Evolutionary conservation across 176 grass and related monocot genomes (phyloP).

Genomic region (Poa annua): DNA sequence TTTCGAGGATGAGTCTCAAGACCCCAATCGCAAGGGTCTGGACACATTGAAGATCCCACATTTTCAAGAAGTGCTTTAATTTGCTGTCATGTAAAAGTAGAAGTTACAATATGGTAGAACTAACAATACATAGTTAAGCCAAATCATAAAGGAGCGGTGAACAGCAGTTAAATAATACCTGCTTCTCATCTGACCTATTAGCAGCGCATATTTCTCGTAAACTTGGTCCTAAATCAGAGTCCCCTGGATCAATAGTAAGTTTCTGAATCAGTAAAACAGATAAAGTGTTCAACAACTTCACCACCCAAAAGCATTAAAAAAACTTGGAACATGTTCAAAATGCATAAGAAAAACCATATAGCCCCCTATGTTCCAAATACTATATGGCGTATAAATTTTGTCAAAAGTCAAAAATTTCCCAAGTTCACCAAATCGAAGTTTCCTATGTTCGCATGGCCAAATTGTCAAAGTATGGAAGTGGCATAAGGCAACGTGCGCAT

Average conservation of each 20-base stretch:
- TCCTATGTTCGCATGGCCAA: no score
- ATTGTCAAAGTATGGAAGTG: no score
- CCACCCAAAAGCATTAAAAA: slow-evolving; percentile 1
- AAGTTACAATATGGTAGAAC: slow-evolving; percentile 19
- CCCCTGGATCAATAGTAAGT: slow-evolving; percentile 48
- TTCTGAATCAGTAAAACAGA: slow-evolving; percentile 33
- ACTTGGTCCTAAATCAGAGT: slow-evolving; percentile 73
- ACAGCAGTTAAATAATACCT: slow-evolving; percentile 59
- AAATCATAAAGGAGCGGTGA: slow-evolving; percentile 32
- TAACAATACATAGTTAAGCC: slow-evolving; percentile 22
- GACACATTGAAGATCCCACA: slow-evolving; percentile 96
- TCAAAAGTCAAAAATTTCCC: no score
- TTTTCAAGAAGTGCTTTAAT: slow-evolving; percentile 87
- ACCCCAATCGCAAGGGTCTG: slow-evolving; percentile 81
- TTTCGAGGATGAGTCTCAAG: slow-evolving; percentile 63
- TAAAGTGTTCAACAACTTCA: slow-evolving; percentile 18
- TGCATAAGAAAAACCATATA: slow-evolving; percentile 25
- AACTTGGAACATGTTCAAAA: background rate
- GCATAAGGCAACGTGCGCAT: no score
- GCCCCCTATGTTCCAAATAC: no score
- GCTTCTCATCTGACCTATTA: slow-evolving; percentile 95
- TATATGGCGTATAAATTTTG: no score
- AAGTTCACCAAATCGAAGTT: no score
- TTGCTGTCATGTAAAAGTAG: slow-evolving; percentile 64
- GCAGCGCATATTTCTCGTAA: slow-evolving; percentile 88